Conservation (phyloP, 2,329 filamentous ascomycete genomes). For the Penicillium rolfsii region DNA sequence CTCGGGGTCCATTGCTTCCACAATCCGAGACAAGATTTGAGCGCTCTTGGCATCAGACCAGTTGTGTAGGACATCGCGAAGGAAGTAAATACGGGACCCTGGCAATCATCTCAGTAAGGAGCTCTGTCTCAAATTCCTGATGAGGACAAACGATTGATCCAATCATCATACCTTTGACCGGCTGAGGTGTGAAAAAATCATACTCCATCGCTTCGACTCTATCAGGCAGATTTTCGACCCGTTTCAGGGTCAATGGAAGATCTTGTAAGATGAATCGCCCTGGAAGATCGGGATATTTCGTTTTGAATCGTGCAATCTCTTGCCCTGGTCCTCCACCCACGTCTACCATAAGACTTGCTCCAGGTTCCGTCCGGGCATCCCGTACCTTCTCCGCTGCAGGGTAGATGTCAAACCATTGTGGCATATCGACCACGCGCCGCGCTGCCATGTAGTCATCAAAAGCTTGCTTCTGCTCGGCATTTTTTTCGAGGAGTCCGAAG, state of each 20-base stretch:
- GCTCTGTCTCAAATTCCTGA: no score
- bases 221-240: slow-evolving; percentile 9
- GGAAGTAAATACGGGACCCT: slow-evolving; percentile 40
- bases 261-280: slow-evolving; percentile 56
- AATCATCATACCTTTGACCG: slow-evolving; percentile 41
- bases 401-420: slow-evolving; percentile 27
- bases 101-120: neutral
- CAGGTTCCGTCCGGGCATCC: neutral
- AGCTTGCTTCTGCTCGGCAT: slow-evolving; percentile 23
- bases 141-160: neutral
- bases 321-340: slow-evolving; percentile 49
- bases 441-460: slow-evolving; percentile 29
- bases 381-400: slow-evolving; percentile 14
- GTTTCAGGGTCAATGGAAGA: slow-evolving; percentile 42
- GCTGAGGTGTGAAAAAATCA: slow-evolving; percentile 53
- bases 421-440: slow-evolving; percentile 17
- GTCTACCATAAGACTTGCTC: slow-evolving; percentile 40
- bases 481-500: slow-evolving; percentile 23
- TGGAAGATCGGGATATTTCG: slow-evolving; percentile 39
- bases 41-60: slow-evolving; percentile 35
- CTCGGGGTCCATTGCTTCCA: slow-evolving; percentile 39
- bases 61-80: slow-evolving; percentile 43
- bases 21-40: slow-evolving; percentile 34
- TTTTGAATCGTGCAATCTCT: slow-evolving; percentile 41
- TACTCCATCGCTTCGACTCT: slow-evolving; percentile 42